These are phyloP conservation scores for Pseudogymnoascus sp. DNA, from an alignment of 2,329 filamentous ascomycete genomes.

Conservation along the genomic window DNA sequence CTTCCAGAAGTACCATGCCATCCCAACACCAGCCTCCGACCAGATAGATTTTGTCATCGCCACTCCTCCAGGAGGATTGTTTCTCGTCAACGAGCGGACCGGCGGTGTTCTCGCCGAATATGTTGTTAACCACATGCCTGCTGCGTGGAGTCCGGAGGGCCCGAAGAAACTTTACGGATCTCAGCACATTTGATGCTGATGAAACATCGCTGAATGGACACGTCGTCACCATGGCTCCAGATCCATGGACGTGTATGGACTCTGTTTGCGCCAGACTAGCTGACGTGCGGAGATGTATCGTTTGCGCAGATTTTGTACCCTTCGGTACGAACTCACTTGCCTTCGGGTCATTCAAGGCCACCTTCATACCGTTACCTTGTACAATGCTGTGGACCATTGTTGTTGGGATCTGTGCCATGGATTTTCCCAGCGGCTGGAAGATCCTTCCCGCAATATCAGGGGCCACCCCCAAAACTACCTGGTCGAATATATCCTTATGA, in stretches of 20 bases:
- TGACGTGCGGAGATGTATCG: conserved; percentile 18
- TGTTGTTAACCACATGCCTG: conserved; percentile 38
- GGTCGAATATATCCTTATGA: conserved; percentile 38
- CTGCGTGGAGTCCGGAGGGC: conserved; percentile 45
- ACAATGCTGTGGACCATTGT: conserved; percentile 42
- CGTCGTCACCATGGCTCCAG: conserved; percentile 46
- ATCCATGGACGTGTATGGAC: conserved; percentile 44
- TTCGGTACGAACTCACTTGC: conserved; percentile 12
- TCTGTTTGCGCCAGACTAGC: conserved; percentile 30
- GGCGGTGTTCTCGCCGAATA: conserved; percentile 30
- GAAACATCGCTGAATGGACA: conserved; percentile 35
- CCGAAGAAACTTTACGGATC: conserved; percentile 43
- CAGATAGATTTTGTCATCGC: conserved; percentile 47
- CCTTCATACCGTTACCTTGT: conserved; percentile 29
- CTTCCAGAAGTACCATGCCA: conserved; percentile 55
- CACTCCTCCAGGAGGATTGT: conserved; percentile 42
- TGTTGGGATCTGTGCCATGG: conserved; percentile 41
- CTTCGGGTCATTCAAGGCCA: conserved; percentile 19
- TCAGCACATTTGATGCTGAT: conserved; percentile 33
- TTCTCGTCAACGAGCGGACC: conserved; percentile 15
- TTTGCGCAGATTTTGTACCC: conserved; percentile 20
- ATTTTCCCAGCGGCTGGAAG: conserved; percentile 36
- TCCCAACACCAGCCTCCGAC: conserved; percentile 59
- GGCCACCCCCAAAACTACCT: conserved; percentile 47
- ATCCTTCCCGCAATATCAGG: conserved; percentile 45